Evolutionary conservation across 108 stramenopile species (phyloP), one percentile per base, ranked within the genome.

Genomic region (Discostella stelligeroides): DNA sequence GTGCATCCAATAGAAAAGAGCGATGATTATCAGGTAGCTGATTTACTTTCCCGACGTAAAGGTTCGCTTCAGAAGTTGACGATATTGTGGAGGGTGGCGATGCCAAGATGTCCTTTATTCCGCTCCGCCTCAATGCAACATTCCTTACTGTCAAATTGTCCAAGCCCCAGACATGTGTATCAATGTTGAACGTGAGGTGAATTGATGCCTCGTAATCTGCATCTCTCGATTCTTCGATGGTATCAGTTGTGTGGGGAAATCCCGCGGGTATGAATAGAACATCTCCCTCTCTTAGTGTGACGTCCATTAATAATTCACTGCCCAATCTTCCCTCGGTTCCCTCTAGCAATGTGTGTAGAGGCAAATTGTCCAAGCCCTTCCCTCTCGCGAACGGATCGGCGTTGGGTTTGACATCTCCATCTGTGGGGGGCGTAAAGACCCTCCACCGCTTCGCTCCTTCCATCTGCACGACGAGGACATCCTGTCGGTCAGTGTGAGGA

Each of bases 401-500:
- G 34, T 66, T 65, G 9, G 92, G 92, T 70, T 90, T 90, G 43
- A 73, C 15, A 7, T 72, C 47, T 11, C 88, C 79, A 75, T 88
- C 75, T 9, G 61, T 57, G 7, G 89, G 85, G 2, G 86, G 87
- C 20, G 73, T 20, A 65, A 84, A 93, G 0, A 93, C 86, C 65
- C 80, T 84, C 92, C 92, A 93, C 41, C 80, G 83, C 72, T 97
- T 97, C 8, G 80, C 63, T 40, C 96, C 96, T 51, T 84, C 72
- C 25, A 90, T 91, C 83, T 97, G 97, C 12, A 96, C 79, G 4
- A 97, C 89, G n/a, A 96, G 73, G 0, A 96, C 95, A 69, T 96
- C 95, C 81, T 96, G 95, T 68, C 92, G 89, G 71, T 96, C 97
- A 8, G 97, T 97, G 77, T 97, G 97, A 27, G 95, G 97, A 18